Evolutionary conservation across 2,329 filamentous ascomycete genomes (phyloP).

Genomic region (Dendrostoma leiphaemia): DNA sequence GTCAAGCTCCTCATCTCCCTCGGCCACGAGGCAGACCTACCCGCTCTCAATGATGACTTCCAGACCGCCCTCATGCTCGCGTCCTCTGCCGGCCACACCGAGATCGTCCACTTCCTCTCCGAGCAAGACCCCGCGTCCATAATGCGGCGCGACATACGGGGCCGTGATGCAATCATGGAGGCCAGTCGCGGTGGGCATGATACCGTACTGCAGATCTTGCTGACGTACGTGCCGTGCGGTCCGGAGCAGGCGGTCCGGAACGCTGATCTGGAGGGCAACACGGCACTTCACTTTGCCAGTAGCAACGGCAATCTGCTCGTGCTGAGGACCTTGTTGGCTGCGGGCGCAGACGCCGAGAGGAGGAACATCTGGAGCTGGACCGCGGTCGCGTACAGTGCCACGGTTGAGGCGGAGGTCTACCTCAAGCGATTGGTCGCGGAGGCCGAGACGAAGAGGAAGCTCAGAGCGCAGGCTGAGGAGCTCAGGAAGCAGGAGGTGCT

Average conservation of each 20-base stretch:
- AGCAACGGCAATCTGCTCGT: constrained; percentile 78
- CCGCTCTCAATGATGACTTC: constrained; percentile 75
- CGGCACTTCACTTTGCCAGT: constrained; percentile 81
- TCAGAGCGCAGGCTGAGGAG: constrained; percentile 35
- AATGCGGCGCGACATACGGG: constrained; percentile 61
- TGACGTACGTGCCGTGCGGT: constrained; percentile 59
- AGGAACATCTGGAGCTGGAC: constrained; percentile 79
- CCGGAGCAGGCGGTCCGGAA: constrained; percentile 51
- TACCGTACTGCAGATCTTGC: constrained; percentile 61
- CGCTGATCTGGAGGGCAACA: constrained; percentile 74
- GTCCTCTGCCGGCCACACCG: constrained; percentile 65
- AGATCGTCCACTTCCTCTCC: constrained; percentile 71
- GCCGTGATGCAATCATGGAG: constrained; percentile 71
- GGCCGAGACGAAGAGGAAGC: constrained; percentile 58
- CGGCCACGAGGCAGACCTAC: constrained; percentile 66
- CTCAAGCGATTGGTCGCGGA: constrained; percentile 75
- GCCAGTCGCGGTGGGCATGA: constrained; percentile 60
- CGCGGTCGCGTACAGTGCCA: constrained; percentile 78
- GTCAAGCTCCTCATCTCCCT: constrained; percentile 67
- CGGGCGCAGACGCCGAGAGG: constrained; percentile 71
- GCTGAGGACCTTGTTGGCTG: constrained; percentile 71
- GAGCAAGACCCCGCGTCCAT: constrained; percentile 62
- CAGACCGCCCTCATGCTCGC: constrained; percentile 84
- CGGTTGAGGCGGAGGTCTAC: constrained; percentile 80
- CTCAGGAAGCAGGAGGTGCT: constrained; percentile 42